A percentile compares a stretch with the other conserved stretches of the same genome.
Conservation (phyloP, 1,139 yeast genomes). For the Taphrina deformans region DNA sequence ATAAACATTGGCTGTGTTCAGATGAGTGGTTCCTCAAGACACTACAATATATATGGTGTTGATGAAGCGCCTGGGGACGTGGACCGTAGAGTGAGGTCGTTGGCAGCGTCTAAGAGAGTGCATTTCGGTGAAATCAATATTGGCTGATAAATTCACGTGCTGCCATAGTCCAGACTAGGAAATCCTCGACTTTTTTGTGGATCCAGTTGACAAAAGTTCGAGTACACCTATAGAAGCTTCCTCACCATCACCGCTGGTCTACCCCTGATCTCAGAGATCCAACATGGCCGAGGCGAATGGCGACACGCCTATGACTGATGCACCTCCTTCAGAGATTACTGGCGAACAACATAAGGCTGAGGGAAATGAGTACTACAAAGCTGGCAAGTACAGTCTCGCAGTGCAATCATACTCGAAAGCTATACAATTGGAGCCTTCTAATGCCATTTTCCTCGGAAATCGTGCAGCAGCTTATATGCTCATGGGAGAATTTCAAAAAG, state of each 20-base stretch:
- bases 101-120: no score
- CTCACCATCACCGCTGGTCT: no score
- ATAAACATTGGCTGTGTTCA: no score
- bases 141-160: neutral
- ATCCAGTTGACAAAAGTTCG: no score
- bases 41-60: no score
- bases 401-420: conserved; percentile 47
- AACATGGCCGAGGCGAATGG: conserved; percentile 14
- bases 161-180: neutral
- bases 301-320: conserved; percentile 17
- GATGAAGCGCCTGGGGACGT: no score
- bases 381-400: conserved; percentile 47
- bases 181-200: neutral
- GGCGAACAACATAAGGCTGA: conserved; percentile 45
- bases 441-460: conserved; percentile 63
- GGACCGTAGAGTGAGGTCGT: no score
- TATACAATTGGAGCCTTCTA: conserved; percentile 46
- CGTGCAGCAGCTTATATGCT: conserved; percentile 76
- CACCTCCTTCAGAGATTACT: conserved; percentile 7
- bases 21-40: no score
- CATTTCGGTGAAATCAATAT: neutral
- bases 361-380: conserved; percentile 49
- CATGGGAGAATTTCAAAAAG: conserved; percentile 57
- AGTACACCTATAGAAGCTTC: no score
- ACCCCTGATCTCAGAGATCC: neutral